These are phyloP conservation scores for Globisporangium viniferum DNA, from an alignment of 352 stramenopile genomes.

Conservation along the genomic window DNA sequence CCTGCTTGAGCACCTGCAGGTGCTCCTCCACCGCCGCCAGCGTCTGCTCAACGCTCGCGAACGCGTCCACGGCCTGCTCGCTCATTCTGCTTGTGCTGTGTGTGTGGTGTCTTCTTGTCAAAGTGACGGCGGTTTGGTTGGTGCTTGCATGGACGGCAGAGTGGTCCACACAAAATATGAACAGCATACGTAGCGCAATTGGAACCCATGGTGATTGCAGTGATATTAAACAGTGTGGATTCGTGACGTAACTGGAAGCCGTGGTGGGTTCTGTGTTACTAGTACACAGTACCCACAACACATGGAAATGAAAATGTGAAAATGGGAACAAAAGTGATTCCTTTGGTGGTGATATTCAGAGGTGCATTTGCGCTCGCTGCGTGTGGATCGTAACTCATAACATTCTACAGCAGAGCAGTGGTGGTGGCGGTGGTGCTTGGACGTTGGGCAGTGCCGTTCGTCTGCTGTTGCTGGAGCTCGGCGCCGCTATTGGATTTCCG, in stretches of 20 bases:
- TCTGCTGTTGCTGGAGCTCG: conserved; percentile 8
- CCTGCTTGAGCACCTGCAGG: conserved; percentile 52
- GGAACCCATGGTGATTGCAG: background rate
- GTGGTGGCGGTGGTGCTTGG: background rate
- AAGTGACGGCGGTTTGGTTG: background rate
- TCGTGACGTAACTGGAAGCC: background rate
- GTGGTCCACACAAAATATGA: conserved; percentile 7
- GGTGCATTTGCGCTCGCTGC: background rate
- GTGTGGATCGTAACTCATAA: background rate
- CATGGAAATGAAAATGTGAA: background rate
- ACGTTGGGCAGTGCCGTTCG: conserved; percentile 3
- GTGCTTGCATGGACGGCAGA: conserved; percentile 2
- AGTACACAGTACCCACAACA: background rate
- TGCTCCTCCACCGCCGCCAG: conserved; percentile 73
- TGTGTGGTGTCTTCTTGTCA: background rate
- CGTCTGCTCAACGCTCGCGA: conserved; percentile 76
- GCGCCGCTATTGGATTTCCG: conserved; percentile 18
- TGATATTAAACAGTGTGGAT: background rate
- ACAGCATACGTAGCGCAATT: background rate
- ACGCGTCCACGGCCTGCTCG: conserved; percentile 57
- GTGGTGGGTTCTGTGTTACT: background rate
- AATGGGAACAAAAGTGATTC: background rate
- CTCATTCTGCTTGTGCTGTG: conserved; percentile 31
- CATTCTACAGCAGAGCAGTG: conserved; percentile 2
- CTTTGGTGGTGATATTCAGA: background rate